phyloP scores from a whole-genome alignment of 345 rosid species.

The Eucalyptus curtisii region DNA sequence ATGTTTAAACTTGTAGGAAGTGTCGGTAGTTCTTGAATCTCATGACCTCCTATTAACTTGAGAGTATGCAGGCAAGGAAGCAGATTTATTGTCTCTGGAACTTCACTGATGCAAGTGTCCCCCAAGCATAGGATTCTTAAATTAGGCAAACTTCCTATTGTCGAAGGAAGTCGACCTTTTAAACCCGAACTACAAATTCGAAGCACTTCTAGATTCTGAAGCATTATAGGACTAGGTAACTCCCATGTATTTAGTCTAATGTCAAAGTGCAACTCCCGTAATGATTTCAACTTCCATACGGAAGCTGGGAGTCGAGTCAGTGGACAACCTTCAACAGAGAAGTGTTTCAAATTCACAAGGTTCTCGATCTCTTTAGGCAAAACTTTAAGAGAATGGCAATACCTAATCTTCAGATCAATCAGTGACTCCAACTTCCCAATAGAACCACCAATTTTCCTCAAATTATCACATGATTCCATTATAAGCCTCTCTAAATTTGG shows the following conservation, averaged over 20 bases:
- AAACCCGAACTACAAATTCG: accelerated
- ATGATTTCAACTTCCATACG: not conserved
- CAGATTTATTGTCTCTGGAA: not conserved
- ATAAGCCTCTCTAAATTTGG: not conserved
- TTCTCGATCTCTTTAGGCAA: not conserved
- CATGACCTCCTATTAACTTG: accelerated
- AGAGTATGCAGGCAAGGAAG: not conserved
- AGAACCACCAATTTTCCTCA: not conserved
- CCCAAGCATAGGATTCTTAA: not conserved
- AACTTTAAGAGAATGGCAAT: accelerated
- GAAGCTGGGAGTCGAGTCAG: accelerated
- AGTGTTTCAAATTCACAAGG: not conserved
- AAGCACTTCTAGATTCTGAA: not conserved
- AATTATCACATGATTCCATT: accelerated
- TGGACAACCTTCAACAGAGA: accelerated
- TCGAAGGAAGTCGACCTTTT: not conserved
- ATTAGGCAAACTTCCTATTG: not conserved
- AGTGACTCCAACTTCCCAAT: not conserved
- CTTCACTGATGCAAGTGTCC: accelerated
- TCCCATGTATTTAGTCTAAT: not conserved
- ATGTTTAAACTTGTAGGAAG: not conserved
- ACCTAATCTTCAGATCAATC: accelerated
- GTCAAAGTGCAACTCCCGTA: not conserved
- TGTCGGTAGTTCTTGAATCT: not conserved
- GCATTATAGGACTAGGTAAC: not conserved